Evolutionary conservation across 352 stramenopile species (phyloP).

Genomic region (Pythium pectinolyticum): DNA sequence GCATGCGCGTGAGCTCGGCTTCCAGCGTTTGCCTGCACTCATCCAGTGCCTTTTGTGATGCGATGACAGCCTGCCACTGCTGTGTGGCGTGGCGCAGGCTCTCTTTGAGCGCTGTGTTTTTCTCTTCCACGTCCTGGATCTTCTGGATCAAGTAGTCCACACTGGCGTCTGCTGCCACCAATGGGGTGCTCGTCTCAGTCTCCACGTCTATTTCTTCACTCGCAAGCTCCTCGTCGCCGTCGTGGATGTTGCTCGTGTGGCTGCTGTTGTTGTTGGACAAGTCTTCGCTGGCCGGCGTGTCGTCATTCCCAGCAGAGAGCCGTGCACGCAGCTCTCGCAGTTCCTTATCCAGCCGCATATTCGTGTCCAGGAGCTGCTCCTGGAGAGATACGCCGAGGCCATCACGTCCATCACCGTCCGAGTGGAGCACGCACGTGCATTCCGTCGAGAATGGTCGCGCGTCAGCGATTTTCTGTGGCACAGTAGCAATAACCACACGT

Average conservation of each 20-base stretch:
- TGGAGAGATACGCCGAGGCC: constrained; percentile 21
- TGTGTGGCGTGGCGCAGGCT: constrained; percentile 32
- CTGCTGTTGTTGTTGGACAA: constrained; percentile 22
- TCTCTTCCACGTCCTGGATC: constrained; percentile 26
- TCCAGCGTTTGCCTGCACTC: constrained; percentile 29
- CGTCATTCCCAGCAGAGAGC: background rate
- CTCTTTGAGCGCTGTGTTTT: constrained; percentile 21
- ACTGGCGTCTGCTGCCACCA: background rate
- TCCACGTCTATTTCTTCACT: background rate
- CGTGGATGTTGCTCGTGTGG: background rate
- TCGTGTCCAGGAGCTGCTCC: constrained; percentile 26
- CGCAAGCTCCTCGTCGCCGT: background rate
- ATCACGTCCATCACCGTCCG: constrained; percentile 9
- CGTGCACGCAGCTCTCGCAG: constrained; percentile 10
- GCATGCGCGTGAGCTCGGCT: constrained; percentile 30
- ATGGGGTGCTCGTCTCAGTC: background rate
- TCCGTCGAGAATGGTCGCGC: constrained; percentile 34
- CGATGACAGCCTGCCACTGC: constrained; percentile 32
- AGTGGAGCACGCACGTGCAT: constrained; percentile 17
- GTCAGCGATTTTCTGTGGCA: constrained; percentile 36
- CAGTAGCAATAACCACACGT: background rate
- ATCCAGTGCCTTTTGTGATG: constrained; percentile 35
- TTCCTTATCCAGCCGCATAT: constrained; percentile 19
- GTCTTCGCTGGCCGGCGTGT: constrained; percentile 1
- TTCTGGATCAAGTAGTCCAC: constrained; percentile 19